Evolutionary conservation across 2,329 filamentous ascomycete species (phyloP).

Genomic region (Ceratocystis variospora): DNA sequence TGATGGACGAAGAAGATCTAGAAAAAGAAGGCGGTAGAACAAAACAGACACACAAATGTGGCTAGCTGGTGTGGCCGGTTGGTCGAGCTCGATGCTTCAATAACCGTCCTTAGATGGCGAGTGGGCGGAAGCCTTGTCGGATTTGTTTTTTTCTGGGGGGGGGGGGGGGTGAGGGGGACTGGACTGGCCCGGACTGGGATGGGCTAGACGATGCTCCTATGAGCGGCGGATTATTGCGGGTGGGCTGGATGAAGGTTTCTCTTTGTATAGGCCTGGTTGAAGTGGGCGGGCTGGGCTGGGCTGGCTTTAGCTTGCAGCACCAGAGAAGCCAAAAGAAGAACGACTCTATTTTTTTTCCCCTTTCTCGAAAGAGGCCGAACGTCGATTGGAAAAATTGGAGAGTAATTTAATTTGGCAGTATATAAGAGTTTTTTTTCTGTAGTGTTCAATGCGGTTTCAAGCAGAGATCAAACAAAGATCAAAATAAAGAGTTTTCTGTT

Average conservation of each 20-base stretch:
- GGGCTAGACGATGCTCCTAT: neutral
- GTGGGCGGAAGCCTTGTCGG: neutral
- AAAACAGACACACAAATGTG: slow-evolving; percentile 8
- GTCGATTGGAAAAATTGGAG: slow-evolving; percentile 4
- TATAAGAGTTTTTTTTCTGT: too few relatives aligned
- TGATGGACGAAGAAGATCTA: slow-evolving; percentile 30
- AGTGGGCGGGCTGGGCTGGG: neutral
- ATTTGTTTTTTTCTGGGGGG: neutral
- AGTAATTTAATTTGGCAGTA: neutral
- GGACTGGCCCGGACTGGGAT: neutral
- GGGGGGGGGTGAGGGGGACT: neutral
- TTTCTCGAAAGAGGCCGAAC: slow-evolving; percentile 7
- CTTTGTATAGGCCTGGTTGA: neutral
- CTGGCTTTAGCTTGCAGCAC: slow-evolving; percentile 5
- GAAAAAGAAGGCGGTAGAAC: neutral
- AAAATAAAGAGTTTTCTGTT: neutral
- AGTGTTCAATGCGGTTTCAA: neutral
- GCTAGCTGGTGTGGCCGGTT: neutral
- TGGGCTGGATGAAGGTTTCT: slow-evolving; percentile 2
- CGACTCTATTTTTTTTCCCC: slow-evolving; percentile 1
- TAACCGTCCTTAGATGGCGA: neutral
- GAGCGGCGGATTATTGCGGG: slow-evolving; percentile 4
- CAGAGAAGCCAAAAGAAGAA: neutral
- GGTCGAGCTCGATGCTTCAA: slow-evolving; percentile 4
- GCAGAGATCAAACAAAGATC: slow-evolving; percentile 3